Evolutionary conservation across 2,329 filamentous ascomycete genomes (phyloP).

Genomic region (Hypoxylon sp.): DNA sequence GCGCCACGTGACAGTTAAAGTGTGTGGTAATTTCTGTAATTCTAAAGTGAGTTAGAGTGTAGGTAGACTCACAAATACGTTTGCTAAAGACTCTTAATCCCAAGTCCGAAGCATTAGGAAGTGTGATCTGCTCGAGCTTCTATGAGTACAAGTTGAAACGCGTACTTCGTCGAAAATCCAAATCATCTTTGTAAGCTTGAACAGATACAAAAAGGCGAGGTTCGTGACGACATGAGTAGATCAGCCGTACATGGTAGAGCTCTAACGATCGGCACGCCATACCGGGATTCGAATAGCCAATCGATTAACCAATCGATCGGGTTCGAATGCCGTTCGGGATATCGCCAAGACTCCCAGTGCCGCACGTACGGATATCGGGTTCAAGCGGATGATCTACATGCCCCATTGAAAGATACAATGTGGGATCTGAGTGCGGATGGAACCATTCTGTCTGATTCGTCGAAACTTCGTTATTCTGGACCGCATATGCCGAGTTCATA

Average conservation of each 20-base stretch:
- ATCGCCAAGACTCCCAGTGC: conserved; percentile 4
- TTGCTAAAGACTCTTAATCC: neutral
- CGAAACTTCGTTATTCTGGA: neutral
- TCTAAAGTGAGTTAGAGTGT: neutral
- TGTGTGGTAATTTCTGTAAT: neutral
- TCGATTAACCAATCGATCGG: conserved; percentile 4
- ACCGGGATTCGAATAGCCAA: conserved; percentile 2
- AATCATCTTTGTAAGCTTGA: neutral
- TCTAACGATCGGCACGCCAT: neutral
- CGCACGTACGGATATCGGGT: neutral
- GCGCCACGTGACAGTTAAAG: no score
- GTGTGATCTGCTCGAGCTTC: neutral
- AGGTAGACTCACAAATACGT: neutral
- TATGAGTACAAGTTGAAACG: neutral
- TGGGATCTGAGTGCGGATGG: neutral
- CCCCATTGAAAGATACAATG: neutral
- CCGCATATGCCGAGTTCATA: neutral
- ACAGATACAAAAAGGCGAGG: neutral
- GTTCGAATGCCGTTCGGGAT: neutral
- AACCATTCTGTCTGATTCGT: neutral
- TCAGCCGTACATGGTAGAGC: neutral
- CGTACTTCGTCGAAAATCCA: neutral
- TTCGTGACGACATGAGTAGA: neutral
- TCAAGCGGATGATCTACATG: neutral
- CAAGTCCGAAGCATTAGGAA: neutral